Base-by-base conservation (phyloP, 345 rosid genomes). In the Geranium brycei region DNA sequence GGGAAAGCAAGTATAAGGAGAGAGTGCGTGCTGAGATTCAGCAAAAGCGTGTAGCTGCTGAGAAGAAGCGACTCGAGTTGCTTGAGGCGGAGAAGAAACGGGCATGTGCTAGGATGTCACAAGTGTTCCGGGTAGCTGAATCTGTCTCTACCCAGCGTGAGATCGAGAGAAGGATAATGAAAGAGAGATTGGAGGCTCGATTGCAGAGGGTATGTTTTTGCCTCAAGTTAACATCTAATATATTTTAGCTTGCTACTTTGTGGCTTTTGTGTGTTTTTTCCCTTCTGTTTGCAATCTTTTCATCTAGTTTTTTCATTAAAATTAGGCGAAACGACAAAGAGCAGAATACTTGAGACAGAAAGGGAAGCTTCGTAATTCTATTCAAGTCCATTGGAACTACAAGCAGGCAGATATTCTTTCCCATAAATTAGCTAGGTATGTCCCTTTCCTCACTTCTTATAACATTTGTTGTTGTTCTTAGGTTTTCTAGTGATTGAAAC, bases 1-100 rank as follows among this genome's bases (percentile, higher is more conserved):
- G 86, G 67, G 99, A 95, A 74, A 91, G 82, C 69, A 95, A 85
- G 84, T 95, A 95, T 60, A 95, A 87, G 78, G 97, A 95, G 74
- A 59, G 87, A 14, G 86, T 91, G 13, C 73, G 77, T 66, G 87
- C 97, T 63, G 85, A 95, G 13, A 90, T 91, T 53, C 82, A 85
- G 77, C 96, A 95, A 77, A 95, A 88, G 73, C 89, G 99, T 68
- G 79, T 62, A 17, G 89, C 92, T 73, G 97, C 99, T 17, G 97
- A 95, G 87, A 88, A 78, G 80, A 95, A 95, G 78, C 83, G 99
- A 41, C 66, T 84, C 60, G 88, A 85, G 61, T 77, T 95, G 73
- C 71, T 95, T 66, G 99, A 95, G 73, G 95, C 84, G 16, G 99
- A 91, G 80, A 87, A 77, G 83, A 88, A 79, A 79, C 82, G 81